These are phyloP conservation scores for Chrysophaeum taylorii DNA, from an alignment of 352 stramenopile species.

Conservation along the genomic window DNA sequence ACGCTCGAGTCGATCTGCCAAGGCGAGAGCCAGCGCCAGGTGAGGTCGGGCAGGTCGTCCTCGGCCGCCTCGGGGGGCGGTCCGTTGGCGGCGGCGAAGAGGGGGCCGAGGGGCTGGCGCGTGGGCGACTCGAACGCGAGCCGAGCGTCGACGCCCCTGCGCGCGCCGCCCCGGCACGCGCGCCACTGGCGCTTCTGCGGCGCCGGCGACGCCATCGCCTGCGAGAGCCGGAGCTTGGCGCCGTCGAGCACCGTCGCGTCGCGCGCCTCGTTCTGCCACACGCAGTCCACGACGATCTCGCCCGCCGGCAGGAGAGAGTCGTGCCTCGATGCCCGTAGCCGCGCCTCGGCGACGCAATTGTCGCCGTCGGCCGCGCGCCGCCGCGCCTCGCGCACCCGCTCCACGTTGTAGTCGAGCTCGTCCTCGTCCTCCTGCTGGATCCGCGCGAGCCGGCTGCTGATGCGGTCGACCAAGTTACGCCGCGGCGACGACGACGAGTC, in stretches of 20 bases:
- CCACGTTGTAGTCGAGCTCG: neutral
- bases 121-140: too few relatives aligned
- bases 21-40: constrained; percentile 7
- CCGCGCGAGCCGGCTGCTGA: neutral
- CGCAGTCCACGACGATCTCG: neutral
- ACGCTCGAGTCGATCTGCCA: constrained; percentile 6
- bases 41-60: neutral
- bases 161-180: neutral
- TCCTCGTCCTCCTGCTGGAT: neutral
- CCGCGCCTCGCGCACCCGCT: neutral
- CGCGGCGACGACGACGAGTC: neutral
- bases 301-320: neutral
- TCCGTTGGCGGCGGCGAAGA: neutral
- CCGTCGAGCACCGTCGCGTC: neutral
- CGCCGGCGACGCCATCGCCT: neutral
- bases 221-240: neutral
- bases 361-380: too few relatives aligned
- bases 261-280: constrained; percentile 7
- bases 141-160: neutral
- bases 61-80: neutral
- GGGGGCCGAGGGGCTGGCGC: neutral
- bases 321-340: neutral
- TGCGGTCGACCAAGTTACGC: neutral
- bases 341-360: neutral
- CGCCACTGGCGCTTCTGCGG: neutral